Evolutionary conservation across 2,329 filamentous ascomycete species (phyloP), one percentile per base, ranked within the genome.

Genomic region (Mycosphaerelloides madeirae): DNA sequence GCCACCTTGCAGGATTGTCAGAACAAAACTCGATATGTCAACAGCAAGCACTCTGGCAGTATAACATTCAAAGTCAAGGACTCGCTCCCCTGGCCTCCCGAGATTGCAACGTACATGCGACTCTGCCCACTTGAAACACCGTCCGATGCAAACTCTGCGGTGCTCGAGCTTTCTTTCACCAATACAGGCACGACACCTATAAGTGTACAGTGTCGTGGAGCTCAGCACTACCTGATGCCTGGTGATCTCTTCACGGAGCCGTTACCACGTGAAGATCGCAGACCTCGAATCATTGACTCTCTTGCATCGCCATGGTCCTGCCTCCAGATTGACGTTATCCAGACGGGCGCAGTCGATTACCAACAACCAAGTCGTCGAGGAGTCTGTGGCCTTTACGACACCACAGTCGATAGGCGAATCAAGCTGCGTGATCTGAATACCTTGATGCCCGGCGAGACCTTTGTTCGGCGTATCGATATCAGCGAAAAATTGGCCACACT

Each of bases 161-260:
- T 39, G 7, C 41, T 55, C 19, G 35, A 43, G 22, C 34, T 55
- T 28, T 31, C 44, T 12, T 43, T 52, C n/a, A 35, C 33, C 6
- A 54, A 54, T 19, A 49, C 38, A 13, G 38, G 51, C 31, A 39
- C 38, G 14, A 18, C 43, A 11, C 6, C 42, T 5, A 44, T 54
- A 18, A 52, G 35, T 3, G 39, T 48, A 14, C 53, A 54, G 20
- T 52, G 48, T 18, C 43, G 44, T 13, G 50, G 49, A 22, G 40
- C 43, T 18, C 53, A 52, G 37, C 32, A 31, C 14, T 54, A 50
- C 31, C 41, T 55, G n/a, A 33, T 37, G 5, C 48, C 49, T 15
- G 42, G 42, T 36, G 49, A 36, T 14, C 45, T 31, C 12, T 47
- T 54, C 31, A 31, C 46, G 12, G 22, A 25, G 5, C 22, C 22